phyloP scores from a whole-genome alignment of 129 eudicot genomes.

The Chrysanthemum makinoi region DNA sequence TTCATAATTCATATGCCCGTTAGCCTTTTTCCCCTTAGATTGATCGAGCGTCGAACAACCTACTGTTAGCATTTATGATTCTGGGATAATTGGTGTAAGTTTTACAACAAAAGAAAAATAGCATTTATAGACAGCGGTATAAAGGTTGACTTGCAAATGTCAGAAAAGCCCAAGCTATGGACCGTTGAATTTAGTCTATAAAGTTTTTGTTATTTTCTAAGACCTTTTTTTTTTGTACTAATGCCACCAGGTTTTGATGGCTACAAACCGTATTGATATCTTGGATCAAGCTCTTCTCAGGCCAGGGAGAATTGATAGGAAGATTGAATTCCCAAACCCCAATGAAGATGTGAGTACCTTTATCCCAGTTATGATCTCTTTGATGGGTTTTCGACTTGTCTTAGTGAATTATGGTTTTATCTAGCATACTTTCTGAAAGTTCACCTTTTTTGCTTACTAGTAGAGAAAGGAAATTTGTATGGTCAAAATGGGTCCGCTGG shows the following conservation, averaged over 20 bases:
- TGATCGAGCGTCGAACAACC: background rate
- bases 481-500: no score
- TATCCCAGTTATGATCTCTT: background rate
- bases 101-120: background rate
- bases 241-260: conserved; percentile 27
- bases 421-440: no score
- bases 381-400: background rate
- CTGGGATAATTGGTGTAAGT: no score
- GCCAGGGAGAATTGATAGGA: conserved; percentile 37
- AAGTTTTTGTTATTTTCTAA: no score
- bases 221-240: no score
- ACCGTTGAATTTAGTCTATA: no score
- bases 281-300: conserved; percentile 35
- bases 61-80: background rate
- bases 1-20: background rate
- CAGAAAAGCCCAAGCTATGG: no score
- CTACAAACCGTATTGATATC: conserved; percentile 30
- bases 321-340: conserved; percentile 33
- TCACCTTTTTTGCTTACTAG: no score
- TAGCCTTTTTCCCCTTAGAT: background rate
- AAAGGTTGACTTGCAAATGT: no score
- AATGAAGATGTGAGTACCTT: conserved; percentile 24
- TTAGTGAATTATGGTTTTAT: no score
- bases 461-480: no score
- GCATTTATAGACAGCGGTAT: background rate